phyloP scores from a whole-genome alignment of 75 land plant species.

The Selaginella tamariscina region DNA sequence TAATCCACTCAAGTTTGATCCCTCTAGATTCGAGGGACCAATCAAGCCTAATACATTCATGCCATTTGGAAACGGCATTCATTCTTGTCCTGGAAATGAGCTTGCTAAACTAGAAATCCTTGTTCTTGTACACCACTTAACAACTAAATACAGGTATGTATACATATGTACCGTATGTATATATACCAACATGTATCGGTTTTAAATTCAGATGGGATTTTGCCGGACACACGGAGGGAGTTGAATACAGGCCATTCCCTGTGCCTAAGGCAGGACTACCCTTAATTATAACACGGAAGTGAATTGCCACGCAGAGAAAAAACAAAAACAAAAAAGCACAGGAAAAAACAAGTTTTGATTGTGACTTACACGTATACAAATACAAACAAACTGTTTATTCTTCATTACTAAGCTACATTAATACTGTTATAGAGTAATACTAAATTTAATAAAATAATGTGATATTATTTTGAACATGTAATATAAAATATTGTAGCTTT shows the following conservation, averaged over 20 bases:
- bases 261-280: constrained; percentile 61
- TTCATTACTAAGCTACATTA: too few relatives aligned
- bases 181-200: not conserved
- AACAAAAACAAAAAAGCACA: too few relatives aligned
- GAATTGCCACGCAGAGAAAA: not conserved
- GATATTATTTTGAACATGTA: too few relatives aligned
- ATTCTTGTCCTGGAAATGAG: constrained; percentile 87
- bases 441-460: too few relatives aligned
- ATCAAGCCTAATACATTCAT: constrained; percentile 79
- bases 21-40: constrained; percentile 72
- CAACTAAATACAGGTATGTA: constrained; percentile 59
- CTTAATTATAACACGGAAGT: not conserved
- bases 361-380: too few relatives aligned
- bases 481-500: too few relatives aligned
- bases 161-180: not conserved
- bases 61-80: constrained; percentile 84
- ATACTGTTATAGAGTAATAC: too few relatives aligned
- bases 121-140: constrained; percentile 59
- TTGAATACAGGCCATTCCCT: constrained; percentile 72
- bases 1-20: constrained; percentile 74
- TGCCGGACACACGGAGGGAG: constrained; percentile 37
- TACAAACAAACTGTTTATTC: too few relatives aligned
- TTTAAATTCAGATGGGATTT: constrained; percentile 47
- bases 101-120: constrained; percentile 88
- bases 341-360: too few relatives aligned